Percentiles rank a stretch among this genome's conserved stretches.
Conservation (phyloP, 768 basidiomycete species). For the Termitomyces sp. region DNA sequence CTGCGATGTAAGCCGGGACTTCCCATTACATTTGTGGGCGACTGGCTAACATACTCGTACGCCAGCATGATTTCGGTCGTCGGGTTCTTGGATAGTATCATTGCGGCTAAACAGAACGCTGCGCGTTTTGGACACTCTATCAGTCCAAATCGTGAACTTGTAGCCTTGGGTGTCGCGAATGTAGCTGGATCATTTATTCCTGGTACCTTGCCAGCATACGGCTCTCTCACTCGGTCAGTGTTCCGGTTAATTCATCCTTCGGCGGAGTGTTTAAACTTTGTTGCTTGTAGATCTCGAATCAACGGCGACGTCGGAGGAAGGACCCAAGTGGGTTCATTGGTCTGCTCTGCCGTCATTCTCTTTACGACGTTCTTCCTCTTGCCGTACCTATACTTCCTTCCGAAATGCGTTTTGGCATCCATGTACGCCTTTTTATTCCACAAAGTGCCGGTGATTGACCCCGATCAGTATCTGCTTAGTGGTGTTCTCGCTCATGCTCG, state of each 20-base stretch:
- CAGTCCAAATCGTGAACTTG: constrained; percentile 91
- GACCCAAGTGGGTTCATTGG: constrained; percentile 84
- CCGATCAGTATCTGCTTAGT: constrained; percentile 69
- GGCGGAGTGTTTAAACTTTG: constrained; percentile 4
- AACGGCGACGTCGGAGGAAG: constrained; percentile 87
- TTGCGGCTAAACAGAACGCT: constrained; percentile 91
- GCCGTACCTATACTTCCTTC: constrained; percentile 79
- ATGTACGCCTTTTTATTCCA: constrained; percentile 47
- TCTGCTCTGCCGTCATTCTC: constrained; percentile 70
- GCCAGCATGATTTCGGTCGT: constrained; percentile 70
- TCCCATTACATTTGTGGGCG: neutral
- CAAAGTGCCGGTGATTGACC: neutral
- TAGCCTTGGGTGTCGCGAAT: constrained; percentile 86
- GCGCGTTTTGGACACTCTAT: constrained; percentile 84
- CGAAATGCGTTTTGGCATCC: constrained; percentile 85
- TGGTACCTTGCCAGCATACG: constrained; percentile 89
- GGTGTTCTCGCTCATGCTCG: constrained; percentile 76
- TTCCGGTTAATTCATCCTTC: neutral
- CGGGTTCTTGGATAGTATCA: constrained; percentile 93
- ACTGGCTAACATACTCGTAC: neutral
- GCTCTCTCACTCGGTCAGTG: constrained; percentile 81
- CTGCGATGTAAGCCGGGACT: constrained; percentile 56
- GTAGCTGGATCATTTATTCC: constrained; percentile 75
- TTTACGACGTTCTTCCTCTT: constrained; percentile 88
- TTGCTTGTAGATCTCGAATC: constrained; percentile 60